phyloP scores from a whole-genome alignment of 2,329 filamentous ascomycete genomes.

The Talaromyces sp. region DNA sequence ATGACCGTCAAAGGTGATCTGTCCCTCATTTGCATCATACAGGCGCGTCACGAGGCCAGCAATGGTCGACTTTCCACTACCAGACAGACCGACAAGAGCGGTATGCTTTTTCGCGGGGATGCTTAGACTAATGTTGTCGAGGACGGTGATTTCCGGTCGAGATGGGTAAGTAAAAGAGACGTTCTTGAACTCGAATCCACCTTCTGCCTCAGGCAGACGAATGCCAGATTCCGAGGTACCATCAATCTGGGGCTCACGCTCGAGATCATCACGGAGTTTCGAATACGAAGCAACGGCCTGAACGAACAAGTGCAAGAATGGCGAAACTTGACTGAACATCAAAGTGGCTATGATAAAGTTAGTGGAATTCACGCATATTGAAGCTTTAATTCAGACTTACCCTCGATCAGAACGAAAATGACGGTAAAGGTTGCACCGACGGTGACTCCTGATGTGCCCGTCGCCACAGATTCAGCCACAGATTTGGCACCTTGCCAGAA shows the following conservation, averaged over 20 bases:
- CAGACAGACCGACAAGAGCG: slow-evolving; percentile 57
- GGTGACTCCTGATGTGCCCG: slow-evolving; percentile 23
- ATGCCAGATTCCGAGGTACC: slow-evolving; percentile 26
- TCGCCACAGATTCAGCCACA: slow-evolving; percentile 45
- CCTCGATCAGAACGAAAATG: slow-evolving; percentile 44
- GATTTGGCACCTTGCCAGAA: slow-evolving; percentile 68
- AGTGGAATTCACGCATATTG: slow-evolving; percentile 3
- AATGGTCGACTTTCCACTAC: slow-evolving; percentile 67
- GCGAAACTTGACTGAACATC: slow-evolving; percentile 42
- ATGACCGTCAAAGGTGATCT: slow-evolving; percentile 65
- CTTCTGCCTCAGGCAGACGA: slow-evolving; percentile 28
- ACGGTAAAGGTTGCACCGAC: slow-evolving; percentile 43
- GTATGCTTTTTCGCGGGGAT: slow-evolving; percentile 52
- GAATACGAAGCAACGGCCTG: slow-evolving; percentile 58
- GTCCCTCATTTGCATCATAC: slow-evolving; percentile 66
- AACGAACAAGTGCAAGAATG: slow-evolving; percentile 51
- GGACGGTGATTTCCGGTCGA: slow-evolving; percentile 31
- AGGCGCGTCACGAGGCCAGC: slow-evolving; percentile 63
- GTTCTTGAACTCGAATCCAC: slow-evolving; percentile 37
- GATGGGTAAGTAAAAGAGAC: slow-evolving; percentile 41
- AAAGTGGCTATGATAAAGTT: slow-evolving; percentile 33
- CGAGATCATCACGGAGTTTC: slow-evolving; percentile 62
- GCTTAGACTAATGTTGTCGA: slow-evolving; percentile 28
- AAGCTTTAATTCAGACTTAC: slow-evolving; percentile 19
- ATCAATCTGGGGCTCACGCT: slow-evolving; percentile 54